A percentile compares a stretch with the other conserved stretches of the same genome.
Conservation (phyloP, 805 yeast genomes). For the Lachancea sp. region DNA sequence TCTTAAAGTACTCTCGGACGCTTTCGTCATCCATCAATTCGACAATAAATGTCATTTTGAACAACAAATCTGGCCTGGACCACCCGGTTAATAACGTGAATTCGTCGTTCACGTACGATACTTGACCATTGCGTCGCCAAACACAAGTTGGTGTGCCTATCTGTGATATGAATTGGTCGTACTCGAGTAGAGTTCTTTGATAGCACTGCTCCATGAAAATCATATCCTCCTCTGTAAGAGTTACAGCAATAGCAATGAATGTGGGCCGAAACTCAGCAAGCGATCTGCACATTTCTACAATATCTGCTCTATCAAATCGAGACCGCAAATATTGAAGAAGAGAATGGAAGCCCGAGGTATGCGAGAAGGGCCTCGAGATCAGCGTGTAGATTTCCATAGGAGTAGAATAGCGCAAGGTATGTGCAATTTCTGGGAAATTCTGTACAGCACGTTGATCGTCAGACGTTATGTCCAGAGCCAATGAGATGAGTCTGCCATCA, state of each 20-base stretch:
- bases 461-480: slow-evolving; percentile 24
- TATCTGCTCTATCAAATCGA: slow-evolving; percentile 61
- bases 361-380: slow-evolving; percentile 72
- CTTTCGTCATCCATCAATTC: slow-evolving; percentile 84
- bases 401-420: slow-evolving; percentile 42
- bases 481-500: slow-evolving; percentile 15
- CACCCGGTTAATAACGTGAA: slow-evolving; percentile 89
- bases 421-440: slow-evolving; percentile 28
- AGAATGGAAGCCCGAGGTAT: slow-evolving; percentile 86
- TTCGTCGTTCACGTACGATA: slow-evolving; percentile 92
- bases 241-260: slow-evolving; percentile 85
- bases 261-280: slow-evolving; percentile 90
- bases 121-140: slow-evolving; percentile 94
- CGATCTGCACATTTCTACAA: slow-evolving; percentile 76
- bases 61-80: slow-evolving; percentile 62
- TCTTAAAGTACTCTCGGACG: slow-evolving; percentile 80
- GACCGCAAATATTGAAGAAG: slow-evolving; percentile 64
- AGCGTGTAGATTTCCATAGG: slow-evolving; percentile 76
- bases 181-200: slow-evolving; percentile 84
- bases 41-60: slow-evolving; percentile 61
- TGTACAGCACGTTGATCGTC: slow-evolving; percentile 17
- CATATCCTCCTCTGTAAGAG: slow-evolving; percentile 82
- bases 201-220: slow-evolving; percentile 95
- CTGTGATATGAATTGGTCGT: slow-evolving; percentile 73
- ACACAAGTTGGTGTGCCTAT: slow-evolving; percentile 93